Conservation (phyloP, 1,284 basidiomycete genomes). For the Fomes fomentarius region DNA sequence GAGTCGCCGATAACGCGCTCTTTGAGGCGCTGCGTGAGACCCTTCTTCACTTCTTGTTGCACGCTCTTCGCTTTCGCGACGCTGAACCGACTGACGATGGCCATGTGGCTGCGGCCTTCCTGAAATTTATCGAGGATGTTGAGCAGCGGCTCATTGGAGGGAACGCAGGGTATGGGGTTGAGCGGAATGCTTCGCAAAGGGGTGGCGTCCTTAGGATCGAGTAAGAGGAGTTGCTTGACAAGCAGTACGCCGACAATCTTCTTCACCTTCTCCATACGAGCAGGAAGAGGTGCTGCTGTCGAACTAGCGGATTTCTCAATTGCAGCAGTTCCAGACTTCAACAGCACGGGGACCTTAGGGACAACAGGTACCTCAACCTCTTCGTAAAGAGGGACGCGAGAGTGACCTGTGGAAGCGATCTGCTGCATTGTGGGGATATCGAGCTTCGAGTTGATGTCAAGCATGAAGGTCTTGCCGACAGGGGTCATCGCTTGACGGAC, state of each 20-base stretch:
- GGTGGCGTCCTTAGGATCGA: constrained; percentile 87
- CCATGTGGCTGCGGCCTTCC: constrained; percentile 92
- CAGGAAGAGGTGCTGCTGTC: constrained; percentile 15
- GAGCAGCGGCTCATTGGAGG: constrained; percentile 84
- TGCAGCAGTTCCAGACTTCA: constrained; percentile 4
- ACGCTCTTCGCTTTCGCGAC: constrained; percentile 60
- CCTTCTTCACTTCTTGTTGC: constrained; percentile 68
- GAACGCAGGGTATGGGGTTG: constrained; percentile 82
- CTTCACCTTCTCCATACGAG: constrained; percentile 52
- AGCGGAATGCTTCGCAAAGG: constrained; percentile 76
- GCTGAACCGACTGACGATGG: constrained; percentile 73
- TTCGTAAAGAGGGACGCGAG: constrained; percentile 74
- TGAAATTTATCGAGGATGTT: constrained; percentile 90
- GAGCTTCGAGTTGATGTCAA: constrained; percentile 76
- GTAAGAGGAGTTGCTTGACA: constrained; percentile 79
- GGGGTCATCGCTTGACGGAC: constrained; percentile 73
- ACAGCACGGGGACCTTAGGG: not conserved
- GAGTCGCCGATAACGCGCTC: constrained; percentile 66
- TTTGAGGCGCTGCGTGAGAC: constrained; percentile 67
- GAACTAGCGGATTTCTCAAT: not conserved
- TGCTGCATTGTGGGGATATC: constrained; percentile 77
- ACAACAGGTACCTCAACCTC: constrained; percentile 60
- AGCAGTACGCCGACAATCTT: constrained; percentile 82
- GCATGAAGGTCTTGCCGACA: constrained; percentile 79
- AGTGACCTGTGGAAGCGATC: constrained; percentile 80